phyloP scores from a whole-genome alignment of 148 eudicot species.

The Silene uniflora region DNA sequence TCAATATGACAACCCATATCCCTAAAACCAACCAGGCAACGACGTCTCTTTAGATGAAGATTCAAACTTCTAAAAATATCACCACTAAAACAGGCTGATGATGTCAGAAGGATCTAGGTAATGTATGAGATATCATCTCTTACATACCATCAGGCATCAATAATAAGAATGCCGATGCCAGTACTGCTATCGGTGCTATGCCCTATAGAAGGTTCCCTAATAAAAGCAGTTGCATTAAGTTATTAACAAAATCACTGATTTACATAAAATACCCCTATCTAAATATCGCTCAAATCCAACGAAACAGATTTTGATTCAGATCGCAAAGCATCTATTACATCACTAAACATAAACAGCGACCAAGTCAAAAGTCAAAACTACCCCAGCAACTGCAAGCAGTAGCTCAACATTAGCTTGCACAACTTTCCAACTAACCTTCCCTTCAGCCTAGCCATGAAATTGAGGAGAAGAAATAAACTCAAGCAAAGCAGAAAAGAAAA shows the following conservation, averaged over 20 bases:
- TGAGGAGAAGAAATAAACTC: not conserved
- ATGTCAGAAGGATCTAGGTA: not conserved
- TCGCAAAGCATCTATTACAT: no score
- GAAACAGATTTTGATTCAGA: no score
- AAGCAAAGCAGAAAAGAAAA: not conserved
- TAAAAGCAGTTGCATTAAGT: no score
- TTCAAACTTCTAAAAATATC: not conserved
- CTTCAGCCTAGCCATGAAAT: not conserved
- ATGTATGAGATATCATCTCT: no score
- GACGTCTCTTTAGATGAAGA: not conserved
- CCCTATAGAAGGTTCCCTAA: not conserved
- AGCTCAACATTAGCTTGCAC: not conserved
- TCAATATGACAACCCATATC: conserved; percentile 96
- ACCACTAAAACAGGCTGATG: not conserved
- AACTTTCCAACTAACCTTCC: not conserved
- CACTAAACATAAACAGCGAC: not conserved
- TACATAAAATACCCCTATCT: no score
- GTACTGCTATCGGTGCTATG: not conserved
- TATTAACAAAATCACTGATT: no score
- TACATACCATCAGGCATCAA: not conserved
- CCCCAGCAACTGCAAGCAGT: not conserved
- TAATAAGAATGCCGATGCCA: not conserved
- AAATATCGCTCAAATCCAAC: no score
- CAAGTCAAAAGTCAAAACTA: not conserved
- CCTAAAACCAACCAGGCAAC: conserved; percentile 39